These are phyloP conservation scores for Boletellus deceptivus DNA, from an alignment of 1,284 basidiomycete species.

Conservation along the genomic window DNA sequence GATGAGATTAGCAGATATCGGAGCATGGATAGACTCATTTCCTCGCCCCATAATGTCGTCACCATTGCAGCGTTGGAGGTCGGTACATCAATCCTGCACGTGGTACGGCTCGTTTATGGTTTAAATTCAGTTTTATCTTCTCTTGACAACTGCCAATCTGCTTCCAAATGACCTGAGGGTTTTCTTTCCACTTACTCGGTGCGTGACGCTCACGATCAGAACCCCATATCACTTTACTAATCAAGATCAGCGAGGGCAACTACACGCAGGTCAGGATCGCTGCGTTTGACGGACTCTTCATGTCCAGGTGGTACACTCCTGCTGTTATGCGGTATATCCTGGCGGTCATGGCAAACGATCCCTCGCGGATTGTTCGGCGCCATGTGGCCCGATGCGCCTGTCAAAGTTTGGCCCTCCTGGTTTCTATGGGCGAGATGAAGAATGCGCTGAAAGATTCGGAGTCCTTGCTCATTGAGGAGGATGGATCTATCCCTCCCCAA, in stretches of 20 bases:
- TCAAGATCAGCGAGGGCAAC: conserved; percentile 76
- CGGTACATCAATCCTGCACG: conserved; percentile 22
- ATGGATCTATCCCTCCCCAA: conserved; percentile 70
- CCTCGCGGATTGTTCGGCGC: conserved; percentile 79
- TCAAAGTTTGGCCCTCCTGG: conserved; percentile 84
- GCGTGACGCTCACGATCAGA: conserved; percentile 24
- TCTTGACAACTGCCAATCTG: conserved; percentile 77
- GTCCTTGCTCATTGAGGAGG: conserved; percentile 79
- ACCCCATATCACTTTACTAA: conserved; percentile 12
- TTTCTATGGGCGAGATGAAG: conserved; percentile 89
- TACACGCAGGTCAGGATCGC: conserved; percentile 88
- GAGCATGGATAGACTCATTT: conserved; percentile 93
- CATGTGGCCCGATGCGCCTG: conserved; percentile 86
- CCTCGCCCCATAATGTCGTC: conserved; percentile 92
- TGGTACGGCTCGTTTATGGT: conserved; percentile 7
- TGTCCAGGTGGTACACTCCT: conserved; percentile 85
- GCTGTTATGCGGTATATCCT: conserved; percentile 88
- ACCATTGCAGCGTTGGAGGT: conserved; percentile 90
- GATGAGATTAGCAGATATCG: conserved; percentile 89
- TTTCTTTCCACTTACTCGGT: conserved; percentile 91
- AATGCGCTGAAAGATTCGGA: conserved; percentile 71
- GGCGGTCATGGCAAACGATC: conserved; percentile 85
- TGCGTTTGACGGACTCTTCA: conserved; percentile 91
- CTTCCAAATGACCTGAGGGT: conserved; percentile 78
- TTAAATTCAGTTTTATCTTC: conserved; percentile 69